phyloP scores from a whole-genome alignment of 768 basidiomycete species.

The Leccinum truebloodii region DNA sequence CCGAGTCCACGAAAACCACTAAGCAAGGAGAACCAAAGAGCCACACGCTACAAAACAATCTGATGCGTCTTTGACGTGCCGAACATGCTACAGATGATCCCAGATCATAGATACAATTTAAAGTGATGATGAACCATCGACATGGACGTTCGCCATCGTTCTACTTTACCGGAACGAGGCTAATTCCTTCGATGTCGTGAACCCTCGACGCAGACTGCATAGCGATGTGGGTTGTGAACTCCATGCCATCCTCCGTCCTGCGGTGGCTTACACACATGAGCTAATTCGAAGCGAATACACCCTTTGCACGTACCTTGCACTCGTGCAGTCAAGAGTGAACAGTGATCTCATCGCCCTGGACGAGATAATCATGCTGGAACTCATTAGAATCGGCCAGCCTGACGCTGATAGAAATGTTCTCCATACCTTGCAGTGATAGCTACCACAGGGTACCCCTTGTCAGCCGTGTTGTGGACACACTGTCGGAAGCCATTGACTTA shows the following conservation, averaged over 20 bases:
- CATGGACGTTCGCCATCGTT: neutral
- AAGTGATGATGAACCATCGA: neutral
- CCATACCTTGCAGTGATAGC: constrained; percentile 13
- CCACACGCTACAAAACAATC: neutral
- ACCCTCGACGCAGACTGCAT: neutral
- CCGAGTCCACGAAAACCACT: neutral
- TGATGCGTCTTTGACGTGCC: neutral
- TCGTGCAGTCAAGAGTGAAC: neutral
- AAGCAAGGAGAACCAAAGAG: neutral
- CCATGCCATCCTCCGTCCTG: neutral
- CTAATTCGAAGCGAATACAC: neutral
- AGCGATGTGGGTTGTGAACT: constrained; percentile 15
- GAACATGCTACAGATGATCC: neutral
- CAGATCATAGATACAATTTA: neutral
- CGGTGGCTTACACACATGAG: constrained; percentile 12
- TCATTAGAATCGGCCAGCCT: neutral
- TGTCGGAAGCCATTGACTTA: neutral
- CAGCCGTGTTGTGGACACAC: neutral
- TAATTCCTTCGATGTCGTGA: neutral
- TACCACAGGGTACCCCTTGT: neutral
- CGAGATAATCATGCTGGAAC: constrained; percentile 11
- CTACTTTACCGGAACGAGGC: neutral
- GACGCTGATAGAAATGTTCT: neutral
- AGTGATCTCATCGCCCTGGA: constrained; percentile 17
- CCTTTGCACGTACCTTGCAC: constrained; percentile 3